Evolutionary conservation across 352 stramenopile genomes (phyloP), one percentile per base, ranked within the genome.

Genomic region (Thraustochytrium sp.): DNA sequence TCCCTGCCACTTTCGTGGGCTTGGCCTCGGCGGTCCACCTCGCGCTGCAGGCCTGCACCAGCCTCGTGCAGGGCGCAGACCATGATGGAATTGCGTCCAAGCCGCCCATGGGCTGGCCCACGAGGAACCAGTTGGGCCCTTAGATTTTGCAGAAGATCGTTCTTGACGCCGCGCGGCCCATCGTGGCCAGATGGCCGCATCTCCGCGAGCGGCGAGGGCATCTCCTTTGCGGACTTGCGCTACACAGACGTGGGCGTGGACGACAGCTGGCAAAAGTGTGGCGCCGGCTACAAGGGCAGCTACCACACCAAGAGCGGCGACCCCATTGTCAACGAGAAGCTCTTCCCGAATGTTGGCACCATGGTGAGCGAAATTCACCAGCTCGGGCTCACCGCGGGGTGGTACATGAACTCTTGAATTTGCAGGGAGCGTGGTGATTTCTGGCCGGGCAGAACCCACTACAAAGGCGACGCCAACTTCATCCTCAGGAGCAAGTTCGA

Each of bases 331-430:
- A 85, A 89, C 84, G 26, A 48, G 16, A 61, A 73, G 9, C 40
- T 42, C 1, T 88, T 88, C 86, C 86, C 86, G 8, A 63, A 87
- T 37, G 42, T 89, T n/a, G 76, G 62, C 38, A 53, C 40, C 4
- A 88, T 89, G 85, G 86, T 83, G 37, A 48, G 76, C 23, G 46
- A 87, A 40, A 82, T 83, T 31, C 85, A 89, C 65, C 46, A 26
- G 38, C 74, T 88, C 11, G 82, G 84, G 53, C 55, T 89, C 51
- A 88, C 62, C 18, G 85, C 85, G 56, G 86, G 85, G 29, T 88
- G 80, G 72, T 89, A 89, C 80, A 53, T 74, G 31, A 89, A 89
- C 75, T 88, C 88, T 63, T 89, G 86, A 73, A 85, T 88, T n/a
- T 89, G 86, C 62, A 82, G 40, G 21, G 86, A 89, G 37, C 48